These are phyloP conservation scores for Solidago caesia DNA, from an alignment of 129 eudicot genomes.

Conservation along the genomic window DNA sequence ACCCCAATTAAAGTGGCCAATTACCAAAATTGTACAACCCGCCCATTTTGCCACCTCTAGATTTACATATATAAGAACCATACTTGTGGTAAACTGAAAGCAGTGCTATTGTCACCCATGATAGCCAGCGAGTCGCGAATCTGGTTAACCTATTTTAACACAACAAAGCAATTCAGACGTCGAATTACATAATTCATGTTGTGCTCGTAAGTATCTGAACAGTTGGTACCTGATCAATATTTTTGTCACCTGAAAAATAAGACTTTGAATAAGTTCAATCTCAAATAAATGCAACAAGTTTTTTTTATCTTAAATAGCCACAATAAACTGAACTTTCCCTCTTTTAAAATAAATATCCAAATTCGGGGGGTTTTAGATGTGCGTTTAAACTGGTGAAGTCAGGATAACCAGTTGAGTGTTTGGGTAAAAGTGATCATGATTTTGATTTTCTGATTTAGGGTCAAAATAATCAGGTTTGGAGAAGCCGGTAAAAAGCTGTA, in stretches of 20 bases:
- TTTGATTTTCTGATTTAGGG: neutral
- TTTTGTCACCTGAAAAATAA: constrained; percentile 77
- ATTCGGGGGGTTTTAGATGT: neutral
- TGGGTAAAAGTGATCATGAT: constrained; percentile 1
- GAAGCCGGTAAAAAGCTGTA: neutral
- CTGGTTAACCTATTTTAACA: constrained; percentile 72
- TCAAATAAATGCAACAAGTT: neutral
- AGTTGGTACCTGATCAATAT: constrained; percentile 73
- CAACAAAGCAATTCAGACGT: neutral
- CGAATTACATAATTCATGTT: constrained; percentile 4
- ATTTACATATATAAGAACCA: constrained; percentile 12
- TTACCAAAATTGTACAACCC: neutral
- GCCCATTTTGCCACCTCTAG: too few species aligned
- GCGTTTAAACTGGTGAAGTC: constrained; percentile 6
- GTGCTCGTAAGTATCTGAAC: neutral
- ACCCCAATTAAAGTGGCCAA: neutral
- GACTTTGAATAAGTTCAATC: neutral
- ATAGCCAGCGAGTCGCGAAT: constrained; percentile 89
- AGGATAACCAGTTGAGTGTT: constrained; percentile 6
- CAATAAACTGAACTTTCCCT: neutral
- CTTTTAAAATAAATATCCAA: neutral
- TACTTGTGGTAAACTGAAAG: constrained; percentile 98
- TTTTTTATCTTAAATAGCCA: neutral
- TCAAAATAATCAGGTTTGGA: neutral
- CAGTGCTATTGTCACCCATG: constrained; percentile 98